phyloP scores from a whole-genome alignment of 306 rosid genomes.

The Rosa rugosa region DNA sequence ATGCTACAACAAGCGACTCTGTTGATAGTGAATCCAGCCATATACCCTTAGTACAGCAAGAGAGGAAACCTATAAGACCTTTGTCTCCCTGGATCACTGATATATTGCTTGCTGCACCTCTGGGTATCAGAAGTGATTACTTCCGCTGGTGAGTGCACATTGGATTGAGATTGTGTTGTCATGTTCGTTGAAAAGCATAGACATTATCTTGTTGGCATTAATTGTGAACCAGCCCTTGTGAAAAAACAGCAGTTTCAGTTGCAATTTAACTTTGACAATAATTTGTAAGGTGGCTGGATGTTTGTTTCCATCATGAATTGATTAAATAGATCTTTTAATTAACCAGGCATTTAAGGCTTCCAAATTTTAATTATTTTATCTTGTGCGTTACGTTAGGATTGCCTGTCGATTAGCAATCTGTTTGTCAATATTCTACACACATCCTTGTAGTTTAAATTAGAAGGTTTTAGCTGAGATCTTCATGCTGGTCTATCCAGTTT shows the following conservation, averaged over 20 bases:
- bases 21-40: conserved; percentile 49
- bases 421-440: neutral
- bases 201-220: neutral
- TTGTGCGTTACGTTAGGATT: neutral
- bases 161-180: conserved; percentile 1
- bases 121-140: conserved; percentile 92
- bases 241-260: neutral
- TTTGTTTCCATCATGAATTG: neutral
- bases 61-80: conserved; percentile 86
- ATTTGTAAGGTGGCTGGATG: neutral
- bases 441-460: neutral
- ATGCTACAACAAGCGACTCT: conserved; percentile 72
- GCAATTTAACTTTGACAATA: neutral
- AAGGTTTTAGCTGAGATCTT: neutral
- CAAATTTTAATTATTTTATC: neutral
- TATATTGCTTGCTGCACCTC: conserved; percentile 84
- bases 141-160: conserved; percentile 81
- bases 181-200: neutral
- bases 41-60: conserved; percentile 52
- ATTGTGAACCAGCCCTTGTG: neutral
- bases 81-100: conserved; percentile 97
- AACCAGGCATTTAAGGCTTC: neutral
- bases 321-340: neutral
- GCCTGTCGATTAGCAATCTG: neutral
- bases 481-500: neutral